These are phyloP conservation scores for Gossypium thurberi DNA, from an alignment of 345 rosid species.

Conservation along the genomic window DNA sequence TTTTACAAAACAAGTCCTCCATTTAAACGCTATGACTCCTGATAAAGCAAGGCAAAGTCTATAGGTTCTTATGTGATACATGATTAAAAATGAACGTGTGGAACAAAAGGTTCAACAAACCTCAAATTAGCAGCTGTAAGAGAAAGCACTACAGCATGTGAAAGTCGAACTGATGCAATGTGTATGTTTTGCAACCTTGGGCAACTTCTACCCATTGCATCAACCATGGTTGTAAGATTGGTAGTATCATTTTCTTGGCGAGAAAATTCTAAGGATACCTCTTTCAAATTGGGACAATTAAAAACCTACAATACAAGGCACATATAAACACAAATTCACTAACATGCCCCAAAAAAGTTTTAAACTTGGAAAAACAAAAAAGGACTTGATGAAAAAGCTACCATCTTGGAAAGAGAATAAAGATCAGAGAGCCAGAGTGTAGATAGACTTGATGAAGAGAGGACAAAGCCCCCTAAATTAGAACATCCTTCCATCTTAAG, in stretches of 20 bases:
- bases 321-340: background rate
- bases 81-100: background rate
- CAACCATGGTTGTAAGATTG: constrained; percentile 60
- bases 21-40: background rate
- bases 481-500: constrained; percentile 97
- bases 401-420: constrained; percentile 73
- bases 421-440: constrained; percentile 89
- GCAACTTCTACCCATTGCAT: constrained; percentile 73
- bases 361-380: background rate
- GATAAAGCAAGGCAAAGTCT: background rate
- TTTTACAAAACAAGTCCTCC: too few species aligned
- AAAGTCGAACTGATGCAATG: constrained; percentile 74
- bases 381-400: constrained; percentile 18
- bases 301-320: constrained; percentile 38
- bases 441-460: constrained; percentile 76
- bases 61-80: background rate
- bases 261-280: constrained; percentile 82
- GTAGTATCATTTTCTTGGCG: constrained; percentile 69
- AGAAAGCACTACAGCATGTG: constrained; percentile 76
- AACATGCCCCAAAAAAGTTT: background rate
- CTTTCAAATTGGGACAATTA: constrained; percentile 76
- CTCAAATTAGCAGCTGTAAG: constrained; percentile 77
- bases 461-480: constrained; percentile 71
- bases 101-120: constrained; percentile 30
- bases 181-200: constrained; percentile 72